Evolutionary conservation across 768 basidiomycete genomes (phyloP).

Genomic region (Phaeotremella skinneri): DNA sequence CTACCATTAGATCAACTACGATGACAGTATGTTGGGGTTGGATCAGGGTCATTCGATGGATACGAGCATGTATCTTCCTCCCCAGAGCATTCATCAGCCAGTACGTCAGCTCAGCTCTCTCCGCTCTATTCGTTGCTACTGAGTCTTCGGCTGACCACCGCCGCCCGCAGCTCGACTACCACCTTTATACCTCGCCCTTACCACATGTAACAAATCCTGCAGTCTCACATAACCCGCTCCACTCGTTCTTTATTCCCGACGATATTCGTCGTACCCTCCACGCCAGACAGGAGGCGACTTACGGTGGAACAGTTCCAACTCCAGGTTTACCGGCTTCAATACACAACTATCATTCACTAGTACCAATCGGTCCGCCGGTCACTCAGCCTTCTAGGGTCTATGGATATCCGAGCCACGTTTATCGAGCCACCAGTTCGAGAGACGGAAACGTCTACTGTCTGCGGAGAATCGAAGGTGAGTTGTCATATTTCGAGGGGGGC

Average conservation of each 20-base stretch:
- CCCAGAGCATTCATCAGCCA: slow-evolving; percentile 59
- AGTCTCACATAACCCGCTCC: slow-evolving; percentile 50
- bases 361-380: slow-evolving; percentile 65
- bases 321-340: slow-evolving; percentile 75
- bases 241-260: slow-evolving; percentile 80
- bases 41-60: slow-evolving; percentile 17
- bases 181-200: slow-evolving; percentile 74
- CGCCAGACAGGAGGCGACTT: slow-evolving; percentile 48
- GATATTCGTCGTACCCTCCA: slow-evolving; percentile 53
- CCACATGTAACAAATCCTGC: slow-evolving; percentile 60
- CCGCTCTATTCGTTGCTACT: slow-evolving; percentile 7
- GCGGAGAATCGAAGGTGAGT: slow-evolving; percentile 81
- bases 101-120: slow-evolving; percentile 55
- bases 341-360: slow-evolving; percentile 83
- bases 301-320: slow-evolving; percentile 19
- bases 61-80: slow-evolving; percentile 41
- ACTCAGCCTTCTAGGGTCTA: slow-evolving; percentile 62
- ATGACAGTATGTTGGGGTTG: not conserved
- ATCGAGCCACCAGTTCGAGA: slow-evolving; percentile 70
- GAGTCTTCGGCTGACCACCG: slow-evolving; percentile 6
- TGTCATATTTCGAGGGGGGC: slow-evolving; percentile 4
- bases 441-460: slow-evolving; percentile 78
- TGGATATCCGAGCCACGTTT: slow-evolving; percentile 81
- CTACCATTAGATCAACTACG: not conserved
- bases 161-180: slow-evolving; percentile 73